Percentiles rank a stretch among this genome's conserved stretches.
Evolutionary conservation across 1,284 basidiomycete species (phyloP).

Genomic region (Trametes versicolor): DNA sequence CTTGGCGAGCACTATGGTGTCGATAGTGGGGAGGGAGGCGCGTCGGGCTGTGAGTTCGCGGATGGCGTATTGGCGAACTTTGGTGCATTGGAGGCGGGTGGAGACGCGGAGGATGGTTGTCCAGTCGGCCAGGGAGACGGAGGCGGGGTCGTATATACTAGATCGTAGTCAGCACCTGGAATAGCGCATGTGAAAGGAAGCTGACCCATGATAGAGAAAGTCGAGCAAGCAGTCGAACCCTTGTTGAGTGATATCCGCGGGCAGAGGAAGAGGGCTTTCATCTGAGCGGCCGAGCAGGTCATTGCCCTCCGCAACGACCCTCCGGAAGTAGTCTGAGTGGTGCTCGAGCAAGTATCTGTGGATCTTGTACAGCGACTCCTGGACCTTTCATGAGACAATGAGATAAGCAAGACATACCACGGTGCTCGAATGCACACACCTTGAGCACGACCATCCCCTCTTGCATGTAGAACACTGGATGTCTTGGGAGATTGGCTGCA

Average conservation of each 20-base stretch:
- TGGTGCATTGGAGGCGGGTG: conserved; percentile 44
- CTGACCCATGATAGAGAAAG: conserved; percentile 49
- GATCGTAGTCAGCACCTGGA: too few species aligned
- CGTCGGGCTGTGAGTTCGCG: conserved; percentile 42
- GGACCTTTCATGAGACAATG: conserved; percentile 40
- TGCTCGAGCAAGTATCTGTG: conserved; percentile 48
- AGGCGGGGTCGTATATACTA: conserved; percentile 44
- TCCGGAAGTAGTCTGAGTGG: conserved; percentile 48
- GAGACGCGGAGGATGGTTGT: conserved; percentile 49
- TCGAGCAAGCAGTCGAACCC: conserved; percentile 48
- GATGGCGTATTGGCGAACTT: conserved; percentile 46
- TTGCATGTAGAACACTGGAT: conserved; percentile 37
- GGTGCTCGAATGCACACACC: conserved; percentile 18
- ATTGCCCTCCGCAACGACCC: conserved; percentile 37
- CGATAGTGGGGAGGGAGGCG: conserved; percentile 43
- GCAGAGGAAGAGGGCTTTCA: conserved; percentile 44
- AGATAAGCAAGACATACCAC: neutral
- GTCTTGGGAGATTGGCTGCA: conserved; percentile 9
- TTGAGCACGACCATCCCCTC: conserved; percentile 35
- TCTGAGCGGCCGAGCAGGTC: conserved; percentile 41
- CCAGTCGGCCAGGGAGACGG: conserved; percentile 45
- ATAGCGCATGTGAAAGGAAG: neutral
- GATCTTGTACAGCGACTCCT: conserved; percentile 47
- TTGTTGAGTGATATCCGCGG: conserved; percentile 35
- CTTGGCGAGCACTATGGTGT: conserved; percentile 49